Evolutionary conservation across 805 yeast genomes (phyloP), one percentile per base, ranked within the genome.

Genomic region (Pichia manshurica): DNA sequence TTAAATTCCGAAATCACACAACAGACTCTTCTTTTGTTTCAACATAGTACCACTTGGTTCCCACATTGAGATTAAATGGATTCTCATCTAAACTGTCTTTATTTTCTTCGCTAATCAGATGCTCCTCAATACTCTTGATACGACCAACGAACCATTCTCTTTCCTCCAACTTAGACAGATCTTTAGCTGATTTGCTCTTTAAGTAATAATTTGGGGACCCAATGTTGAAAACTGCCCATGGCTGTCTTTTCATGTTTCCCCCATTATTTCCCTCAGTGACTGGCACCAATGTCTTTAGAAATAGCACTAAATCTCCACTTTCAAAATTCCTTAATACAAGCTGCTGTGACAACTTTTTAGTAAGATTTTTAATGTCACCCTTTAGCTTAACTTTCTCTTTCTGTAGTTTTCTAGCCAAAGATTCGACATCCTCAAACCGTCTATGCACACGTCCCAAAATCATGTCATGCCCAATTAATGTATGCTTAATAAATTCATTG

Each of bases 191-290:
- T 13, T 66, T 66, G 41, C 71, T 69, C 44, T 79, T 77, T 53
- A 91, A 67, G 58, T 89, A 83, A 62, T 80, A 89, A 61, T 90
- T 89, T 0, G 95, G 93, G 0, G 87, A 83, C 1, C 91, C 95
- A 47, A 86, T 74, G 54, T 93, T 90, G 69, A 91, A 91, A 1
- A 95, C 96, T 0, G 96, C 96, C 98, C 98, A 91, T 0, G 91
- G 88, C 46, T 71, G 78, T 10, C 55, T 48, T 4, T 48, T 48
- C 10, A 9, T 42, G 13, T 17, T 33, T 25, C 21, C 29, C 39
- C 12, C 37, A 13, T 23, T 23, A 12, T 34, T 38, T 8, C 41
- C 42, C 36, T 43, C 48, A 23, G 47, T 29, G 17, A 23, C 19
- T 46, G 55, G 56, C 16, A 53, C 53, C 21, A 63, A 45, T 0